Conservation (phyloP, 495 filamentous ascomycete species). For the Trichoderma virens region DNA sequence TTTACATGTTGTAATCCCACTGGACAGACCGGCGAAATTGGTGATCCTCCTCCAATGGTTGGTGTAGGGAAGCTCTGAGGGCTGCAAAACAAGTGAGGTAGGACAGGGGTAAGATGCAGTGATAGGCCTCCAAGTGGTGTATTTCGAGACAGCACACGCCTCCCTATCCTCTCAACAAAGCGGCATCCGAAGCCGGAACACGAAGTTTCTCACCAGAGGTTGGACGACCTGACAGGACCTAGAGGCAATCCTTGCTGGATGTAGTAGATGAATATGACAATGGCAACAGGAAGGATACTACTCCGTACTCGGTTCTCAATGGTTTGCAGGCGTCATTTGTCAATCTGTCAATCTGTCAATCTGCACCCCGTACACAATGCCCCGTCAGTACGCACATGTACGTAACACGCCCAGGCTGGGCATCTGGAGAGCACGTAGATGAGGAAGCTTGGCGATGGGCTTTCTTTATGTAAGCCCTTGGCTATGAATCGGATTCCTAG, state of each 20-base stretch:
- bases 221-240: background rate
- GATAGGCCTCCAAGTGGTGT: background rate
- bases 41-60: background rate
- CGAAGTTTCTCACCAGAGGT: background rate
- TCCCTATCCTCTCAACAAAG: background rate
- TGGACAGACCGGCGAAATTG: background rate
- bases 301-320: background rate
- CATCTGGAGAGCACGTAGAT: background rate
- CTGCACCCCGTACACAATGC: background rate
- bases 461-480: background rate
- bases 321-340: too few relatives aligned
- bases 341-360: background rate
- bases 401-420: background rate
- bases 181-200: background rate
- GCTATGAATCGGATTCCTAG: background rate
- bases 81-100: background rate
- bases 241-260: background rate
- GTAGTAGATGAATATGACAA: background rate
- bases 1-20: background rate
- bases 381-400: background rate
- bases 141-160: background rate
- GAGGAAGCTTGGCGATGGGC: background rate
- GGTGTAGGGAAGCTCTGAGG: background rate
- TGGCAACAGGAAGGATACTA: background rate
- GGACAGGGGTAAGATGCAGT: background rate